These are phyloP conservation scores for Peronospora belbahrii DNA, from an alignment of 352 stramenopile genomes.

Conservation along the genomic window DNA sequence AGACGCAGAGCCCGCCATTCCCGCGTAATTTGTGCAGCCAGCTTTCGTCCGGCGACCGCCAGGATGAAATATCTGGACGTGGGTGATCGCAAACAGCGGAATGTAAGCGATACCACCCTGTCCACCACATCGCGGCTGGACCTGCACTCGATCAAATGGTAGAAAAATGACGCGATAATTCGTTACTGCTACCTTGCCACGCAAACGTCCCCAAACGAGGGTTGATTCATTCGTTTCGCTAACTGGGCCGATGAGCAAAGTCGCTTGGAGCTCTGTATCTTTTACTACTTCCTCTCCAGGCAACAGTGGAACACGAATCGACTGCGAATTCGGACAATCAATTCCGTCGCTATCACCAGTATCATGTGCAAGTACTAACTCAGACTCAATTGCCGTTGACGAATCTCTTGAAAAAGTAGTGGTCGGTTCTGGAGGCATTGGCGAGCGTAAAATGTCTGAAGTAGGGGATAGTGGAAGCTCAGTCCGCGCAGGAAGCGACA, in stretches of 20 bases:
- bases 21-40: conserved; percentile 42
- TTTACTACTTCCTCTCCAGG: conserved; percentile 37
- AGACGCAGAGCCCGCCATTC: conserved; percentile 32
- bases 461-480: conserved; percentile 21
- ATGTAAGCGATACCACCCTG: conserved; percentile 54
- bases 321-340: conserved; percentile 10
- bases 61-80: conserved; percentile 50
- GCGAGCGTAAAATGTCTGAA: conserved; percentile 16
- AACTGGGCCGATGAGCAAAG: conserved; percentile 49
- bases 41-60: conserved; percentile 47
- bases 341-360: conserved; percentile 4
- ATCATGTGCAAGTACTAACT: conserved; percentile 17
- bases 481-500: conserved; percentile 16
- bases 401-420: conserved; percentile 18
- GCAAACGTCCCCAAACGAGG: conserved; percentile 55
- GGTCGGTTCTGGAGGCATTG: conserved; percentile 13
- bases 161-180: conserved; percentile 78
- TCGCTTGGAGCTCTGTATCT: conserved; percentile 40
- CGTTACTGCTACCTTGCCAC: conserved; percentile 53
- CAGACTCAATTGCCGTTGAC: conserved; percentile 17
- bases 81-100: conserved; percentile 64
- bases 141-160: conserved; percentile 41
- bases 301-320: conserved; percentile 26
- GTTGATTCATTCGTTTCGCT: conserved; percentile 53
- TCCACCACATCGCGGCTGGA: conserved; percentile 29